phyloP scores from a whole-genome alignment of 2,329 filamentous ascomycete species.

The Seiridium unicorne region DNA sequence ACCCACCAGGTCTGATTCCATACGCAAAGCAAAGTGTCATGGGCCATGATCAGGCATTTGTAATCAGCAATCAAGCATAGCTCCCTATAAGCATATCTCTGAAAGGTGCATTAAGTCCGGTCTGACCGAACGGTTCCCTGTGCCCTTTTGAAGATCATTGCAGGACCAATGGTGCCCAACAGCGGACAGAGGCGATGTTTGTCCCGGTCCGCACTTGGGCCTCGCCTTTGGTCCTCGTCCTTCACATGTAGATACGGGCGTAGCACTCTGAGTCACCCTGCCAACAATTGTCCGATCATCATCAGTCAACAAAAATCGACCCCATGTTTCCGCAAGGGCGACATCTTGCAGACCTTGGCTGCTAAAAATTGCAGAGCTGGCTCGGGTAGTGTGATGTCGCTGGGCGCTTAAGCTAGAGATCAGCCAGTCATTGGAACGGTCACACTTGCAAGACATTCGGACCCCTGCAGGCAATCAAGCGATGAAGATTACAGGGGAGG shows the following conservation, averaged over 20 bases:
- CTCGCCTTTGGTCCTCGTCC: no score
- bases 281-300: background rate
- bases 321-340: background rate
- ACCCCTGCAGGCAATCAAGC: background rate
- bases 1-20: no score
- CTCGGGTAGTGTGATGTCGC: conserved; percentile 1
- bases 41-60: background rate
- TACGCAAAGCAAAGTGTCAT: no score
- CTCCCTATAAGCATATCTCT: background rate
- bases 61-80: background rate
- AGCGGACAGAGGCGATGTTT: no score
- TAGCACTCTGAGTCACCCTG: background rate
- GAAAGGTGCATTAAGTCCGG: background rate
- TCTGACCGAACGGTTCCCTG: no score
- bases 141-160: background rate
- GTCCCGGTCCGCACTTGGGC: no score
- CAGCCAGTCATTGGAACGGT: conserved; percentile 4
- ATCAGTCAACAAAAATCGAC: background rate
- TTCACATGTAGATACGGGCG: no score
- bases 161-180: background rate
- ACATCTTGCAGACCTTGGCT: background rate
- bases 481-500: background rate
- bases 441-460: background rate
- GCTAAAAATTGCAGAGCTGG: background rate
- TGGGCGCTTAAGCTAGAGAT: conserved; percentile 2